A percentile compares a stretch with the other conserved stretches of the same genome.
phyloP scores from a whole-genome alignment of 2,329 filamentous ascomycete genomes.

The Colletotrichum magnum region DNA sequence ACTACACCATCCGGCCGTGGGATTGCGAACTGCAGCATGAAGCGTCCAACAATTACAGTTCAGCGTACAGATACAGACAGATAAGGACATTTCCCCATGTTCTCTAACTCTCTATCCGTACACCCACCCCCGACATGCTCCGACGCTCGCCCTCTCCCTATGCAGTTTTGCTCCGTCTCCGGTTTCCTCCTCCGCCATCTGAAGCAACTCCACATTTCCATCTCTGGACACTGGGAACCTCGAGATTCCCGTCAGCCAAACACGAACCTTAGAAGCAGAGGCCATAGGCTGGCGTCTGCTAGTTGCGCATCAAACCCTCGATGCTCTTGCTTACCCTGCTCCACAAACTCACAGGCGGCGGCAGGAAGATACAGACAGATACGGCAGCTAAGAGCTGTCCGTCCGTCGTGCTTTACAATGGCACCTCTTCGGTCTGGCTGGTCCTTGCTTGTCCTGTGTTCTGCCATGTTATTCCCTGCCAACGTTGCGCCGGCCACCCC shows the following conservation, averaged over 20 bases:
- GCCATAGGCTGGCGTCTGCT: slow-evolving; percentile 18
- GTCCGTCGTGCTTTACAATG: not conserved
- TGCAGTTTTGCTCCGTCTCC: slow-evolving; percentile 16
- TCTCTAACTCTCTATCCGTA: slow-evolving; percentile 17
- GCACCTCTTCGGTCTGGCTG: not conserved
- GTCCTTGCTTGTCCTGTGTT: not conserved
- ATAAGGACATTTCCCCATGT: not conserved
- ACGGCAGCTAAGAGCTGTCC: slow-evolving; percentile 1
- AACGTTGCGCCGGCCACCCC: slow-evolving; percentile 4
- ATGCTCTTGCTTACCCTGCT: slow-evolving; percentile 4
- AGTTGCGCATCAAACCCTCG: slow-evolving; percentile 31
- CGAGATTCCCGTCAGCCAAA: slow-evolving; percentile 22
- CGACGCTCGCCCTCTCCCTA: slow-evolving; percentile 20
- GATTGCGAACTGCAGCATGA: slow-evolving; percentile 18
- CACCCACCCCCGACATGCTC: slow-evolving; percentile 31
- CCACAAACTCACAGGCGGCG: slow-evolving; percentile 13
- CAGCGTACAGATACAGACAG: not conserved
- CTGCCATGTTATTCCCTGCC: slow-evolving; percentile 12
- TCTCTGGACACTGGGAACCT: slow-evolving; percentile 20
- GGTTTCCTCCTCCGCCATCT: slow-evolving; percentile 34
- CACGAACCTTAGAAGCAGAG: slow-evolving; percentile 22
- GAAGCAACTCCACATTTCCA: slow-evolving; percentile 28
- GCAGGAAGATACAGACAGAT: slow-evolving; percentile 4
- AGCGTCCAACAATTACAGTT: slow-evolving; percentile 14
- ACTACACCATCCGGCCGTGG: slow-evolving; percentile 23